phyloP scores from a whole-genome alignment of 306 rosid genomes.

The Parietaria judaica region DNA sequence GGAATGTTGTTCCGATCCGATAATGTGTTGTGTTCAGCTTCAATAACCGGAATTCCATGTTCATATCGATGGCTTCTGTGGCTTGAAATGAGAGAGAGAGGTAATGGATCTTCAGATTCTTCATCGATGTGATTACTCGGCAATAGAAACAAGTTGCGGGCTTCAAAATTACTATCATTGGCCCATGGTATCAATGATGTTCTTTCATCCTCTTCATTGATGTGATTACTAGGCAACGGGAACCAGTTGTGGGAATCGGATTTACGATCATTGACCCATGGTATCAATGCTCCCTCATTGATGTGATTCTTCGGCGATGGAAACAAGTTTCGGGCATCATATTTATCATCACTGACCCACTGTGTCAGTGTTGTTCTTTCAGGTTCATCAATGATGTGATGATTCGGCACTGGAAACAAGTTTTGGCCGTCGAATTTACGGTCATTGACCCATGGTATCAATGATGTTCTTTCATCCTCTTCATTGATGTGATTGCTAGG shows the following conservation, averaged over 20 bases:
- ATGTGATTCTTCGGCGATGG: conserved; percentile 29
- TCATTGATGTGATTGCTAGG: conserved; percentile 23
- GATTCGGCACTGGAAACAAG: conserved; percentile 30
- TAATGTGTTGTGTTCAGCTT: conserved; percentile 25
- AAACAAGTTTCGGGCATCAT: conserved; percentile 17
- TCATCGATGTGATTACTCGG: conserved; percentile 24
- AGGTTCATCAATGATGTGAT: conserved; percentile 19
- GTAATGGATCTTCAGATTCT: conserved; percentile 20
- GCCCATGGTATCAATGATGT: conserved; percentile 21
- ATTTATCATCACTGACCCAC: conserved; percentile 19
- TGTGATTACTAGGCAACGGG: conserved; percentile 29
- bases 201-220: conserved; percentile 17
- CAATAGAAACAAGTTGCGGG: conserved; percentile 24
- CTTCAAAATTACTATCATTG: conserved; percentile 23
- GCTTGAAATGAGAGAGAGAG: conserved; percentile 25
- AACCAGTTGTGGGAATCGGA: conserved; percentile 17
- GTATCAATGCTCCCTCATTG: conserved; percentile 22
- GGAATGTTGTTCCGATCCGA: conserved; percentile 27
- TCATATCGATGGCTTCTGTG: conserved; percentile 21
- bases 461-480: conserved; percentile 17
- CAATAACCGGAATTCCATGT: conserved; percentile 25
- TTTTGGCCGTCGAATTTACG: conserved; percentile 18
- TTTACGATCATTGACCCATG: conserved; percentile 21
- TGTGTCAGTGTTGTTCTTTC: neutral
- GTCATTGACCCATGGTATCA: conserved; percentile 22